Base-by-base conservation (phyloP, 2,329 filamentous ascomycete genomes). In the Keithomyces neogunnii region DNA sequence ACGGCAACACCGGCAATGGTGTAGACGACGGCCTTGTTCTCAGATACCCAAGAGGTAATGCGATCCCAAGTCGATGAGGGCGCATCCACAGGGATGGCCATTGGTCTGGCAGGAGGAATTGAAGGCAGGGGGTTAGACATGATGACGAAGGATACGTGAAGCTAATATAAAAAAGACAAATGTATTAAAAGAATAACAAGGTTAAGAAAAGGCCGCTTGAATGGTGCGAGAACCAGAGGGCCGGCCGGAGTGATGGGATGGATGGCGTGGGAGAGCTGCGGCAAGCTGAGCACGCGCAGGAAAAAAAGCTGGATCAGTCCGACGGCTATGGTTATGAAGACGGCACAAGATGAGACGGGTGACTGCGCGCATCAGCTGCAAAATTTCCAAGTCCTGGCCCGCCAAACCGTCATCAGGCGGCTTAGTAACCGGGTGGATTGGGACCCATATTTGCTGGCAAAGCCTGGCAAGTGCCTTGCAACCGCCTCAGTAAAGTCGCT, bases 1-100 rank as follows among this genome's bases (percentile, higher is more conserved):
- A 96, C 81, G 50, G 92, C 92, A 54, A 96, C 88, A 63, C 93
- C 93, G 51, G 92, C 93, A 71, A 97, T 89, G 59, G 93, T 96
- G 72, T 96, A 99, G 56, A 95, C 91, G 50, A 92, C 80, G 46
- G 89, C 87, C 76, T 96, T 97, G 74, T 99, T 91, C 68, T 97
- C 92, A 2, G 90, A 88, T 11, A 88, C 90, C 92, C 93, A 99
- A 65, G 77, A 85, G 59, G 90, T 86, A 71, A 96, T 76, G 63
- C 91, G 86, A 69, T 96, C 89, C 90, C 90, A 96, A 51, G 93
- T 73, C 45, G 88, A 86, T 53, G 85, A 81, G 55, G 85, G 79
- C 58, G 74, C 68, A 52, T 79, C 71, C 60, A 81, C 68, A 42
- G 74, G 72, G 49, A 81, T 65, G 52, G 72, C 69, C 54, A 70